Percentiles rank a stretch among this genome's conserved stretches.
These are phyloP conservation scores for Xylaria curta DNA, from an alignment of 495 filamentous ascomycete species.

Conservation along the genomic window DNA sequence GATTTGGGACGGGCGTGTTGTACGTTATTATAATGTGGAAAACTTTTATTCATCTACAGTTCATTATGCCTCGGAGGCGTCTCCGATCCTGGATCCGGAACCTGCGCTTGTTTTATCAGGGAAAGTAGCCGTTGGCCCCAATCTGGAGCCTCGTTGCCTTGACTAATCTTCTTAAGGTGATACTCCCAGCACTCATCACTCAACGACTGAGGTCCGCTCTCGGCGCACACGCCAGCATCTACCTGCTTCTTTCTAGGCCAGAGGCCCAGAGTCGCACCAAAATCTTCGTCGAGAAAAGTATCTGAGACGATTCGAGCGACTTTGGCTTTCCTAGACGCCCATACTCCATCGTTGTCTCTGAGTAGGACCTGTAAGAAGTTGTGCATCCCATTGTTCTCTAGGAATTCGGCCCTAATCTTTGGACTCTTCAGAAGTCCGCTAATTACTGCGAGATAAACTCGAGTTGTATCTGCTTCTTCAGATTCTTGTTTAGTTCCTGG, in stretches of 20 bases:
- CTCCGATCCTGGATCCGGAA: neutral
- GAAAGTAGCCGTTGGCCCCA: constrained; percentile 34
- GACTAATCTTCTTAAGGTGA: constrained; percentile 40
- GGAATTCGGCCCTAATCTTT: constrained; percentile 57
- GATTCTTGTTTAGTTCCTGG: constrained; percentile 31
- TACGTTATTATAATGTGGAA: neutral
- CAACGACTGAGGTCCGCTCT: constrained; percentile 19
- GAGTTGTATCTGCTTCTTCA: constrained; percentile 32
- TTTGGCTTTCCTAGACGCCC: constrained; percentile 49
- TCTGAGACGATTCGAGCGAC: constrained; percentile 61
- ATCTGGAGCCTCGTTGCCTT: constrained; percentile 23
- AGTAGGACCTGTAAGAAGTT: constrained; percentile 55
- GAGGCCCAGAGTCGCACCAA: constrained; percentile 57
- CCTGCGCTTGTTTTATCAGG: constrained; percentile 14
- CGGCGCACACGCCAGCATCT: constrained; percentile 35
- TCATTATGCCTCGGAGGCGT: constrained; percentile 27
- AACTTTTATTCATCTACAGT: constrained; percentile 21
- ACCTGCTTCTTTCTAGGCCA: constrained; percentile 49
- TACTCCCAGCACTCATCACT: constrained; percentile 51
- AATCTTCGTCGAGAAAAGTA: constrained; percentile 65
- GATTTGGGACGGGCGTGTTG: neutral
- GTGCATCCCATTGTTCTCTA: constrained; percentile 53
- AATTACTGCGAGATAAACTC: constrained; percentile 39
- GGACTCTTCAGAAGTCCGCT: constrained; percentile 52
- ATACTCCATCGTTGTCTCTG: constrained; percentile 40